These are phyloP conservation scores for Vitis riparia DNA, from an alignment of 164 flowering plant species.

Conservation along the genomic window DNA sequence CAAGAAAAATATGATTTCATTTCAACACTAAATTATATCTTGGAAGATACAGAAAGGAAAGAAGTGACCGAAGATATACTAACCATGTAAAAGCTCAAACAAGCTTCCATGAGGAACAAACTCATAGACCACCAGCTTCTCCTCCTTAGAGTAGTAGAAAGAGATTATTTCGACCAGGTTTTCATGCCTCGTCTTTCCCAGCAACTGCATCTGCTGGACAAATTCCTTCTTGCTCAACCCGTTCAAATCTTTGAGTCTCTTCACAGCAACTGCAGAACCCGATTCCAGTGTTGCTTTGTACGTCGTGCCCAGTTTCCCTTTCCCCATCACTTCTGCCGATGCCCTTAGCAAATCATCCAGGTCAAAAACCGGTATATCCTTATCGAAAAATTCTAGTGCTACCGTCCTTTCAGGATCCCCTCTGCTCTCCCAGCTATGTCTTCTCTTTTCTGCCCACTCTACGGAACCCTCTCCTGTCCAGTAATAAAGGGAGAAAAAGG, in stretches of 20 bases:
- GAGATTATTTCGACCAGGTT: conserved; percentile 50
- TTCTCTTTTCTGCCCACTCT: conserved; percentile 18
- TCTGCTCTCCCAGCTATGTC: conserved; percentile 12
- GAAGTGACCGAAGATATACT: neutral
- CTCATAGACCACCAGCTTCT: conserved; percentile 59
- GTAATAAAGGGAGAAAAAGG: neutral
- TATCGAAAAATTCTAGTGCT: conserved; percentile 45
- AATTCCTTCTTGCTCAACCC: conserved; percentile 48
- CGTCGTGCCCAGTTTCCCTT: conserved; percentile 51
- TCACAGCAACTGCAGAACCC: conserved; percentile 46
- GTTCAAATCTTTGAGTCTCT: conserved; percentile 48
- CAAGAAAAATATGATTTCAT: neutral
- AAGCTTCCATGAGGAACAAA: conserved; percentile 44
- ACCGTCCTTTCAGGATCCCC: conserved; percentile 36
- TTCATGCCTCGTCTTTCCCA: conserved; percentile 53
- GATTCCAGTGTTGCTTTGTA: conserved; percentile 53
- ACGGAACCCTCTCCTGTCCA: conserved; percentile 15
- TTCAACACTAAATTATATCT: too few relatives aligned
- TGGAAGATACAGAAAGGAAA: neutral
- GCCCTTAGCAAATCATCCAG: conserved; percentile 66
- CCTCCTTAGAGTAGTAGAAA: conserved; percentile 54
- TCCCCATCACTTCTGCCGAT: conserved; percentile 57
- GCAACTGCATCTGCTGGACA: conserved; percentile 50
- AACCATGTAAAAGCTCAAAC: conserved; percentile 63
- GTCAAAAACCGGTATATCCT: conserved; percentile 36